Base-by-base conservation (phyloP, 345 rosid genomes). In the Cardamine occulta region DNA sequence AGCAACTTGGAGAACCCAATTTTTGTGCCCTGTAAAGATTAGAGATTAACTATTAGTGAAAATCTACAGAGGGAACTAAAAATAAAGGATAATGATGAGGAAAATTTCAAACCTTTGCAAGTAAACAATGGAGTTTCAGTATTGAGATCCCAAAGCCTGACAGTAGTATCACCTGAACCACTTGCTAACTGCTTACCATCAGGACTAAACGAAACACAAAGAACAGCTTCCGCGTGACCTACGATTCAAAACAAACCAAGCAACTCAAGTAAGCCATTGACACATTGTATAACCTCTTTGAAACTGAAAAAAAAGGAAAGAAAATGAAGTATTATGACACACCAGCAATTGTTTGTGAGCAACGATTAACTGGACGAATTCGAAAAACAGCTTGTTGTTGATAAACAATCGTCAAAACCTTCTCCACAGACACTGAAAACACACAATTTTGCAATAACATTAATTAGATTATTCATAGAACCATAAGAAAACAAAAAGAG, bases 131-230 rank as follows among this genome's bases (percentile, higher is more conserved):
- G 98, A 40, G 98, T 93, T 82, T 96, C 93, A 28, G 95, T 96
- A 66, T 75, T 86, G 61, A 93, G 89, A 86, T 96, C 99, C 98
- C 98, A 96, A 52, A 96, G 79, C 63, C 98, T 86, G 74, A 96
- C 97, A 47, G 96, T 91, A 51, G 97, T 89, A 79, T 96, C 99
- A 68, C 98, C 98, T 5, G 97, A 96, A 66, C 98, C 97, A 86
- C 98, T 96, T 3, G 98, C 99, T 85, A 96, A 83, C 17, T 85
- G 94, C 44, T 83, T 81, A 59, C 99, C 96, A 45, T 96, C 97
- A 44, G 98, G 99, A 83, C 97, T 91, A 74, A 93, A 93, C 17
- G 97, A 87, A 69, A 96, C 96, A 51, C 94, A 87, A 73, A 93
- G 96, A 39, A 93, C 94, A 74, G 99, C 93, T 83, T 93, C 98